phyloP scores from a whole-genome alignment of 306 rosid species.

The Ammopiptanthus mongolicus region DNA sequence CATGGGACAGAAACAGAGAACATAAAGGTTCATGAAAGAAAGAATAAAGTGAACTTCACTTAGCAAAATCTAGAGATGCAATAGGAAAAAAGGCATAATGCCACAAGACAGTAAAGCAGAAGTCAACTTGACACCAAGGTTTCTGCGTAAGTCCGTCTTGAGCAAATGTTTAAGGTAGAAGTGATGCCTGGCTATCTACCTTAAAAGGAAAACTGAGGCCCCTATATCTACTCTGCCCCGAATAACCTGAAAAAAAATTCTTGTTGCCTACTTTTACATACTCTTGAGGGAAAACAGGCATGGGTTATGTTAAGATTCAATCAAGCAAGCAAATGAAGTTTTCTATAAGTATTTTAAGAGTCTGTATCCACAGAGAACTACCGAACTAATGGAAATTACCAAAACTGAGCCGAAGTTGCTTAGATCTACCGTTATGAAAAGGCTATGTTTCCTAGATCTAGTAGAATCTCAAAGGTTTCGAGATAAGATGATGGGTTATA shows the following conservation, averaged over 20 bases:
- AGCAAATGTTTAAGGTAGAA: neutral
- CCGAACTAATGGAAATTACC: neutral
- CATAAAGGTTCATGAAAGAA: neutral
- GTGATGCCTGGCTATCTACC: neutral
- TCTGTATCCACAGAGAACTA: neutral
- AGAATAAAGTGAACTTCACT: neutral
- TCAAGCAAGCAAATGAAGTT: neutral
- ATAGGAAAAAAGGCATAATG: neutral
- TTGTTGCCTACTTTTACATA: neutral
- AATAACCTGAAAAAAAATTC: neutral
- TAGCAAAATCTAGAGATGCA: slow-evolving; percentile 9
- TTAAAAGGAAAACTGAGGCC: neutral
- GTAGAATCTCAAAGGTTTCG: neutral
- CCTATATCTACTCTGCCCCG: neutral
- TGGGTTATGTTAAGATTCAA: neutral
- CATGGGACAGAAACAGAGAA: neutral
- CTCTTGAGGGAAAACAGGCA: neutral
- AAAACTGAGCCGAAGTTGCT: neutral
- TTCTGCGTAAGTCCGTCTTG: neutral
- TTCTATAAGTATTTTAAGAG: neutral
- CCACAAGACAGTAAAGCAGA: neutral
- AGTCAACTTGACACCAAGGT: neutral
- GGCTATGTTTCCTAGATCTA: neutral
- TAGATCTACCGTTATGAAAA: neutral
- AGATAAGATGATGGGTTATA: neutral